Base-by-base conservation (phyloP, 1,284 basidiomycete species). In the Trametes versicolor region DNA sequence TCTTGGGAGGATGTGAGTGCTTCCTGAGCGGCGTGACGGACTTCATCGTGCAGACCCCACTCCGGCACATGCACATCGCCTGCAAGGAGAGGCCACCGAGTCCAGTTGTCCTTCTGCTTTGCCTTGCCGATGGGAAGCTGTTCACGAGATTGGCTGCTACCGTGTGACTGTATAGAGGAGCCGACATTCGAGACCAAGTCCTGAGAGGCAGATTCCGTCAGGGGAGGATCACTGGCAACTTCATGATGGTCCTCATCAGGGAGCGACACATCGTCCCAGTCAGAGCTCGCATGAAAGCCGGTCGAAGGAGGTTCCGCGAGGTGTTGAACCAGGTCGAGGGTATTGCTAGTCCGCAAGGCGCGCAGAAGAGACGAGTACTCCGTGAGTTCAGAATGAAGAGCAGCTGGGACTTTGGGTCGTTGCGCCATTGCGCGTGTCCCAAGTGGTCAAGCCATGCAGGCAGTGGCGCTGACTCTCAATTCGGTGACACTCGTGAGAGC, bases 331-430 rank as follows among this genome's bases (percentile, higher is more conserved):
- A 90, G 78, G 74, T 90, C 87, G 49, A 88, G 81, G 2, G 82
- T 81, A 61, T 83, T 78, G 58, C 74, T 83, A 2, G 85, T 84
- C 43, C 85, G 79, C 17, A 91, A 77, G 23, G 85, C 83, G 48
- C 89, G 85, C 29, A 91, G 73, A 8, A 90, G 81, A 23, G 86
- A 86, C 2, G 87, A 78, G 74, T 90, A 91, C 72, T 90, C 87
- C 15, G 83, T 79, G 49, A 90, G 79, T 71, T 91, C 89, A 41
- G 80, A 80, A 72, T 87, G 87, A 4, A 89, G 73, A 27, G 82
- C 79, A 49, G 78, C 73, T 19, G 88, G 83, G 23, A 89, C 81
- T 41, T 70, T 72, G 56, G 80, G 77, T 36, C 80, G 80, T 71
- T 81, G 83, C 60, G 73, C 66, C 83, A 83, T 85, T 48, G 65